phyloP scores from a whole-genome alignment of 768 basidiomycete genomes.

The Suillus luteus region DNA sequence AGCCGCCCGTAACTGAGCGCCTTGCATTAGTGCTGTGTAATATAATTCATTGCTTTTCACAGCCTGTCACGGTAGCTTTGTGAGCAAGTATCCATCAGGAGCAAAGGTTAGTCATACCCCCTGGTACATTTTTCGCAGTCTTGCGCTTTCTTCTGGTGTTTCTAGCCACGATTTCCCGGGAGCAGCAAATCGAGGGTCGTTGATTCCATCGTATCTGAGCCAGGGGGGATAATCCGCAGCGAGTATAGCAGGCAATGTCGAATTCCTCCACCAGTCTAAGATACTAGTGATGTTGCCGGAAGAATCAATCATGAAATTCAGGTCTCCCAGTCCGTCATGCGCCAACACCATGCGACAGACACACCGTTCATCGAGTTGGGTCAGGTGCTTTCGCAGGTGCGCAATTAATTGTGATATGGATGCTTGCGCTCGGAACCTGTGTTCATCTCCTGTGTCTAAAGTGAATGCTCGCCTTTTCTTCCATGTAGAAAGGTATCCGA shows the following conservation, averaged over 20 bases:
- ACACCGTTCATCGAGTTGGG: too few relatives aligned
- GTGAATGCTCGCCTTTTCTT: neutral
- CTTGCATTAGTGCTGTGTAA: slow-evolving; percentile 13
- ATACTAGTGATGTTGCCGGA: slow-evolving; percentile 16
- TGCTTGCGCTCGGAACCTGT: slow-evolving; percentile 11
- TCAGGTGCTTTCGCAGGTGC: slow-evolving; percentile 8
- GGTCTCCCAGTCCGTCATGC: too few relatives aligned
- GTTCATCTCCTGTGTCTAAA: slow-evolving; percentile 8
- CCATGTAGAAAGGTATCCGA: too few relatives aligned
- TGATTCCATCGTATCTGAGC: slow-evolving; percentile 24
- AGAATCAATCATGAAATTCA: too few relatives aligned
- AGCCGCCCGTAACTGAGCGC: slow-evolving; percentile 12
- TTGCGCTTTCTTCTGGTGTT: slow-evolving; percentile 11
- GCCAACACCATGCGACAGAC: too few relatives aligned
- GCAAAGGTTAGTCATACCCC: slow-evolving; percentile 2
- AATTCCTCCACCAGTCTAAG: slow-evolving; percentile 28
- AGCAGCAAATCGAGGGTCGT: slow-evolving; percentile 19
- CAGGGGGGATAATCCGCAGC: slow-evolving; percentile 28
- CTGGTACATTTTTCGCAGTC: slow-evolving; percentile 8
- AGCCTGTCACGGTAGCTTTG: neutral
- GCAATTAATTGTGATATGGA: slow-evolving; percentile 11
- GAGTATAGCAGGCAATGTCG: slow-evolving; percentile 21
- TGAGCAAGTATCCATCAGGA: neutral
- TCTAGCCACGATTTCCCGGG: slow-evolving; percentile 12
- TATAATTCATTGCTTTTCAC: slow-evolving; percentile 7